These are phyloP conservation scores for Scytalidium sp. DNA, from an alignment of 2,329 filamentous ascomycete genomes.

Conservation along the genomic window DNA sequence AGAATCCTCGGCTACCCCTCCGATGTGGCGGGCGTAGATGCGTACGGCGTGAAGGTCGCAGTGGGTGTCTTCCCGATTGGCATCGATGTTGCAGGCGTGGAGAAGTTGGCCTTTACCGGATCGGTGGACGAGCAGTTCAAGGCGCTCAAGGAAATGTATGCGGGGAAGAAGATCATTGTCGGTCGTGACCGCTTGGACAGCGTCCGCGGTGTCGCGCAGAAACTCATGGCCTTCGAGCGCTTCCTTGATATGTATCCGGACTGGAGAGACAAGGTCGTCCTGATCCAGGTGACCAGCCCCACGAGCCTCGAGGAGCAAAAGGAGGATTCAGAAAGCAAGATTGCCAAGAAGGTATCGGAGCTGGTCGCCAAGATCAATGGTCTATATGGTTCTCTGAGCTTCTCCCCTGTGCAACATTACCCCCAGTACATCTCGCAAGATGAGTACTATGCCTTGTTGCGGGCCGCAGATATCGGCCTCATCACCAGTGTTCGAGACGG, in stretches of 20 bases:
- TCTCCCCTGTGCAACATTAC: constrained; percentile 90
- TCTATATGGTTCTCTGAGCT: constrained; percentile 80
- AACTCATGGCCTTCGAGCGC: constrained; percentile 88
- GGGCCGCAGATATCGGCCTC: constrained; percentile 84
- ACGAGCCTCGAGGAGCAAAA: constrained; percentile 76
- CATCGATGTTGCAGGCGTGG: constrained; percentile 81
- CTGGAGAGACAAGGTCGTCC: constrained; percentile 86
- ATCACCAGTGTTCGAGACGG: constrained; percentile 96
- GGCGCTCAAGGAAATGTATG: constrained; percentile 72
- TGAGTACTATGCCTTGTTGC: constrained; percentile 92
- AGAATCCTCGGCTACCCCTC: constrained; percentile 88
- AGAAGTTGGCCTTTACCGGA: constrained; percentile 69
- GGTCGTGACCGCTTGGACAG: constrained; percentile 92
- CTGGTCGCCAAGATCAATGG: constrained; percentile 91
- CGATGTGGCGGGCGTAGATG: constrained; percentile 79
- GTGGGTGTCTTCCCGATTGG: constrained; percentile 94
- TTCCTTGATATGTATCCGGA: constrained; percentile 89
- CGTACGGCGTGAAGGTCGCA: constrained; percentile 83
- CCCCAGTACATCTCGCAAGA: constrained; percentile 86
- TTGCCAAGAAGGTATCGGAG: constrained; percentile 85
- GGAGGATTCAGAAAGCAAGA: constrained; percentile 74
- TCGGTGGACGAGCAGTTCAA: constrained; percentile 67
- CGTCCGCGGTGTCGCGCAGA: constrained; percentile 91
- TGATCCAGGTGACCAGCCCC: constrained; percentile 93
- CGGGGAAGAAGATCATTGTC: constrained; percentile 92